These are phyloP conservation scores for Carex pumila DNA, from an alignment of 176 grass and related monocot species.

Conservation along the genomic window DNA sequence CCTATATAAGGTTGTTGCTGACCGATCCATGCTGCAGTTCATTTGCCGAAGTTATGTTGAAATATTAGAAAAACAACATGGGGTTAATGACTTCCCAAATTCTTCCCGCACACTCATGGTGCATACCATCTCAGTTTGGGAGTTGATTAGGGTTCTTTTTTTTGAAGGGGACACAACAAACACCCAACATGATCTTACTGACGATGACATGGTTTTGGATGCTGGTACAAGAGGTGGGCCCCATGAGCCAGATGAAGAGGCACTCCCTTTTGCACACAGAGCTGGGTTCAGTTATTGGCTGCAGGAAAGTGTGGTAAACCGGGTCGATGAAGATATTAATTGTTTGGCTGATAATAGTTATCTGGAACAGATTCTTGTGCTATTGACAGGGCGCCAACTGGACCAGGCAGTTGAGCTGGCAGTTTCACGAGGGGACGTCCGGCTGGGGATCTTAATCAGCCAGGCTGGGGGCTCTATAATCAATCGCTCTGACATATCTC, in stretches of 20 bases:
- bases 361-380: conserved; percentile 74
- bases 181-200: conserved; percentile 38
- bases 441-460: conserved; percentile 68
- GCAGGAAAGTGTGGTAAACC: conserved; percentile 75
- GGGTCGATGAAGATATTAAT: conserved; percentile 67
- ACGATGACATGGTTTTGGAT: conserved; percentile 75
- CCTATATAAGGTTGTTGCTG: conserved; percentile 62
- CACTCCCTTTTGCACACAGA: conserved; percentile 73
- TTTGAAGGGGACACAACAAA: conserved; percentile 47
- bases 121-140: conserved; percentile 82
- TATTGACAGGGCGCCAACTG: conserved; percentile 80
- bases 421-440: conserved; percentile 70
- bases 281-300: conserved; percentile 87
- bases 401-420: conserved; percentile 72
- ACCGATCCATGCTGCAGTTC: conserved; percentile 54
- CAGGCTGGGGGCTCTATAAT: conserved; percentile 78
- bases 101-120: conserved; percentile 60
- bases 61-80: conserved; percentile 73
- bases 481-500: conserved; percentile 70
- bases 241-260: conserved; percentile 58
- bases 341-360: conserved; percentile 68
- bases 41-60: conserved; percentile 76
- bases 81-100: conserved; percentile 49
- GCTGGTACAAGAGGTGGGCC: conserved; percentile 45
- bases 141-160: conserved; percentile 81